Base-by-base conservation (phyloP, 257 asterid species). In the Salvia rosmarinus region DNA sequence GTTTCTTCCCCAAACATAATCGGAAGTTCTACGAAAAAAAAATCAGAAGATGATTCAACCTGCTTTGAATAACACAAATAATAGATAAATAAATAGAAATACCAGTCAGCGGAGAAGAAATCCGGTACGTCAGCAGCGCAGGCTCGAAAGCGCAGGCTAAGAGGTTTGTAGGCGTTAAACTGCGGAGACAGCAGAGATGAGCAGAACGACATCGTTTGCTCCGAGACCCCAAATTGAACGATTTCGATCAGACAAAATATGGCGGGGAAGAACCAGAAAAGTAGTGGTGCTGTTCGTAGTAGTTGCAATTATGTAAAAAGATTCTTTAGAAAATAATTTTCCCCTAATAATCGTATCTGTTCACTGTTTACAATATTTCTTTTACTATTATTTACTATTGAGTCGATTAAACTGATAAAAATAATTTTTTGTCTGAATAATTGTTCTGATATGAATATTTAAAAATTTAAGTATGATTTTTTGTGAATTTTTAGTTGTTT, bases 101-200 rank as follows among this genome's bases (percentile, higher is more conserved):
- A 91, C 98, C 97, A 93, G 64, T 93, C 90, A 37, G 90, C 81
- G 70, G 96, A 86, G 79, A 90, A 87, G 79, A 75, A 93, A 59
- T 93, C 98, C 2, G 97, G 98, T 21, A 90, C 88, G 39, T 87
- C 94, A 59, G 96, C 80, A 11, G 96, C 78, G 73, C 85, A 93
- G 67, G 96, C 91, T 81, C 85, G 77, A 65, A 83, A 67, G 4
- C 90, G 87, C 0, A 37, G 72, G 42, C 58, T 58, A 6, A 44
- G 67, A 17, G 87, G 80, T 63, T 76, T 90, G 63, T 74, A 68
- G 47, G 66, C 71, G 49, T 34, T 73, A 17, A 77, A 70, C 60
- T 71, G 80, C n/a, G n/a, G n/a, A 40, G 81, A 64, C 47, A 81
- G 61, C 7, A 83, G 73, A 61, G 86, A 82, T 3, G 85, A 75